Percentiles rank a stretch among this genome's conserved stretches.
These are phyloP conservation scores for Nemania abortiva DNA, from an alignment of 2,329 filamentous ascomycete genomes.

Conservation along the genomic window DNA sequence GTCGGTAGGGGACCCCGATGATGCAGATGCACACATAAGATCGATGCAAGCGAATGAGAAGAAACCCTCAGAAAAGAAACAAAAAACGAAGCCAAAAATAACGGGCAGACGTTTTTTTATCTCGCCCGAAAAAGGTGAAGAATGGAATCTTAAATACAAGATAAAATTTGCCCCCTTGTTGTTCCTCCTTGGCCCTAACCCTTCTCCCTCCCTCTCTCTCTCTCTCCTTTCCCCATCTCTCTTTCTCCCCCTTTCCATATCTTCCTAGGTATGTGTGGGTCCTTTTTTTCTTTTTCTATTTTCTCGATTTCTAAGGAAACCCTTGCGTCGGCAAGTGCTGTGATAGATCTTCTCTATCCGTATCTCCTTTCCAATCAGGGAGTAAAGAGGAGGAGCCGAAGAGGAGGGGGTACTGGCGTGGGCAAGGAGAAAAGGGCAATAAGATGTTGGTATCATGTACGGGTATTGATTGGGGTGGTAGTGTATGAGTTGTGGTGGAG, in stretches of 20 bases:
- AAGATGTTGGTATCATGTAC: conserved; percentile 9
- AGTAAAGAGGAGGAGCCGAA: conserved; percentile 5
- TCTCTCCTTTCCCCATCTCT: neutral
- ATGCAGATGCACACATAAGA: conserved; percentile 28
- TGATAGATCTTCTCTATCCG: neutral
- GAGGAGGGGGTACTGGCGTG: neutral
- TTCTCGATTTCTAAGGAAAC: neutral
- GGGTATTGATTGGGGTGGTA: no score
- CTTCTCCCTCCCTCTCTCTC: neutral
- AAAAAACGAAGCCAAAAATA: conserved; percentile 17
- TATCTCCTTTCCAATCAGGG: neutral
- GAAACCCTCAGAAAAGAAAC: conserved; percentile 18
- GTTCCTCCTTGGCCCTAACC: conserved; percentile 12
- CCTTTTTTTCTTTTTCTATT: neutral
- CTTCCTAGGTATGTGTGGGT: neutral
- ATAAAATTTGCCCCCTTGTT: conserved; percentile 9
- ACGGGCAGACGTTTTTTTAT: neutral
- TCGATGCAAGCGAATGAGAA: conserved; percentile 21
- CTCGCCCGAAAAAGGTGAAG: conserved; percentile 32
- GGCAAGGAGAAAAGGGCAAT: neutral
- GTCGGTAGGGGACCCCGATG: conserved; percentile 20
- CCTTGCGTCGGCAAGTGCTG: neutral
- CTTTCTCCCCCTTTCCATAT: neutral
- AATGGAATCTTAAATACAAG: conserved; percentile 39
- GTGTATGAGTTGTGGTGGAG: no score